phyloP scores from a whole-genome alignment of 805 yeast genomes.

The Cyberlindnera xylosilytica region DNA sequence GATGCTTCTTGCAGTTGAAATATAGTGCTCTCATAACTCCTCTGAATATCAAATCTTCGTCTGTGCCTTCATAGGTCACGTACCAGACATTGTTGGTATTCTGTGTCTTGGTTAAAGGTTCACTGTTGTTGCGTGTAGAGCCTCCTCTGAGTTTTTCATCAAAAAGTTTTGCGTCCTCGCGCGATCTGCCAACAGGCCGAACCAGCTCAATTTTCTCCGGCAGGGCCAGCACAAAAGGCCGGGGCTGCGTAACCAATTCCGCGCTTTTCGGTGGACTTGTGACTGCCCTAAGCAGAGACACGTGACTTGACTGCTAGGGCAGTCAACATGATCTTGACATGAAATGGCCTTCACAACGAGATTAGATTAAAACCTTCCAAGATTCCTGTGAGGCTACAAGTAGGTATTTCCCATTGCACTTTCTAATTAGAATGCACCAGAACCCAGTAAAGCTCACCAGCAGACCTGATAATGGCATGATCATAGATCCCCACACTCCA shows the following conservation, averaged over 20 bases:
- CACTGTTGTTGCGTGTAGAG: conserved; percentile 6
- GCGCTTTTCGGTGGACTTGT: neutral
- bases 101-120: conserved; percentile 15
- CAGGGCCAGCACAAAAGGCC: conserved; percentile 2
- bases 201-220: neutral
- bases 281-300: neutral
- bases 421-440: too few relatives aligned
- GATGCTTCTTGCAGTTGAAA: too few relatives aligned
- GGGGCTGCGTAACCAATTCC: neutral
- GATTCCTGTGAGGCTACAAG: too few relatives aligned
- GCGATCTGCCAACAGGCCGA: conserved; percentile 7
- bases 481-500: neutral
- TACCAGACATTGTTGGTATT: conserved; percentile 30
- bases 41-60: neutral
- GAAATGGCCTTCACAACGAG: too few relatives aligned
- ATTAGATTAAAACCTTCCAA: too few relatives aligned
- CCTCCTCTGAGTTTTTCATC: conserved; percentile 19
- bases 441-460: too few relatives aligned
- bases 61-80: conserved; percentile 11
- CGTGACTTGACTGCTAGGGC: neutral
- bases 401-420: too few relatives aligned
- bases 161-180: conserved; percentile 29
- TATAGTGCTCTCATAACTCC: too few relatives aligned
- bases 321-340: neutral
- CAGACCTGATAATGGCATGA: too few relatives aligned